phyloP scores from a whole-genome alignment of 805 yeast species.

The Ogataea corticis region DNA sequence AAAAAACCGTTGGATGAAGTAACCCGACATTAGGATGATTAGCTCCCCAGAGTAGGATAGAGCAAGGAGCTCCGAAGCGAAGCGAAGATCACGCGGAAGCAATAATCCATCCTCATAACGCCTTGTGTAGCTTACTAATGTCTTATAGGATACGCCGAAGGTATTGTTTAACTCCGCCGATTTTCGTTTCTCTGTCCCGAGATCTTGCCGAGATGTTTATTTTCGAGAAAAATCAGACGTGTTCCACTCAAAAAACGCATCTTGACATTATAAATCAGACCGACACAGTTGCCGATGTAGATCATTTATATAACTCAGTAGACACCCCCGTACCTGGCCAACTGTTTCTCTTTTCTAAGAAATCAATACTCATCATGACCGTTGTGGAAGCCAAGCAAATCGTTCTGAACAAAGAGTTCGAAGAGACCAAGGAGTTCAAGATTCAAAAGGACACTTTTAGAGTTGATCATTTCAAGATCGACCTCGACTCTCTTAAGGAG shows the following conservation, averaged over 20 bases:
- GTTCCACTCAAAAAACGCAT: background rate
- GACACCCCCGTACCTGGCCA: no score
- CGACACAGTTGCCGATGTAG: background rate
- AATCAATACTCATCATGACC: slow-evolving; percentile 3
- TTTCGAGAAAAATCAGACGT: background rate
- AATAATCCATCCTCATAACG: no score
- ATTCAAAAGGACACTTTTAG: slow-evolving; percentile 5
- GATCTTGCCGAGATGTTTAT: background rate
- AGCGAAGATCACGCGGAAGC: no score
- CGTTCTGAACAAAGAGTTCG: slow-evolving; percentile 6
- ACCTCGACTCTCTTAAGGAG: slow-evolving; percentile 2
- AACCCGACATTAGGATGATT: no score
- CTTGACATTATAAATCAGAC: background rate
- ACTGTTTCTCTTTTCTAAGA: no score
- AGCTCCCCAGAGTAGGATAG: no score
- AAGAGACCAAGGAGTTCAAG: background rate
- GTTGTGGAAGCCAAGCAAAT: slow-evolving; percentile 3
- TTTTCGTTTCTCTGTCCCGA: background rate
- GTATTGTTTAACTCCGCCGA: no score
- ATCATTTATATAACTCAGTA: background rate
- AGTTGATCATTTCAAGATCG: slow-evolving; percentile 7
- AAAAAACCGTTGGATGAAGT: no score
- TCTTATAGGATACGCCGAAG: no score
- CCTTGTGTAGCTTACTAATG: no score
- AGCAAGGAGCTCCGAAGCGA: no score